Base-by-base conservation (phyloP, 345 rosid species). In the Euphorbia pulcherrima region DNA sequence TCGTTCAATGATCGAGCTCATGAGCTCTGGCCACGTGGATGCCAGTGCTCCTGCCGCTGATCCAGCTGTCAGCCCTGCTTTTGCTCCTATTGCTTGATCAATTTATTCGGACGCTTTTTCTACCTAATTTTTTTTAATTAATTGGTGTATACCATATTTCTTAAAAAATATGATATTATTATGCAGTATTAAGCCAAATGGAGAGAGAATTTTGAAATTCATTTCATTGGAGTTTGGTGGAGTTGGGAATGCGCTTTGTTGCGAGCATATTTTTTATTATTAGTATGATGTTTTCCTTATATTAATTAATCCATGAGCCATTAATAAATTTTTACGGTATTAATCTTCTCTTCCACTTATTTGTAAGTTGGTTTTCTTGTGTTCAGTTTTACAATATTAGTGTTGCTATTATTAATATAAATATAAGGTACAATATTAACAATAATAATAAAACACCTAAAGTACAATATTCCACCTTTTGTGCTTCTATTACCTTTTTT, bases 1-100 rank as follows among this genome's bases (percentile, higher is more conserved):
- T 79, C 87, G 99, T 1, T 81, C 86, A 4, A 88, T 92, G 99
- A 12, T 82, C 20, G 92, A 83, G 73, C 81, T 84, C 10, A 66
- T 81, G 74, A 92, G 93, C 86, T 83, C 90, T 0, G 90, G 96
- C 2, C 86, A 60, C 0, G 82, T 85, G 18, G 69, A 85, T 3
- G 85, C 88, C 51, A 12, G 51, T 16, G 56, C 10, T 52, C 27
- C 64, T 0, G 81, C 86, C 23, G 68, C 86, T 1, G 85, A 88
- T 48, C 88, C 63, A 11, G 35, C 65, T 6, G 5, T 44, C 2
- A 23, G 62, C 18, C 17, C 18, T 18, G 11, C 10, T 33, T 68
- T 58, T 17, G 80, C 77, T 13, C 69, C 83, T 18, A 5, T 24
- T 50, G 8, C n/a, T 16, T 44, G 50, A 44, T 44, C 16, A 44